These are phyloP conservation scores for Aspergillus sojae DNA, from an alignment of 2,329 filamentous ascomycete genomes.

Conservation along the genomic window DNA sequence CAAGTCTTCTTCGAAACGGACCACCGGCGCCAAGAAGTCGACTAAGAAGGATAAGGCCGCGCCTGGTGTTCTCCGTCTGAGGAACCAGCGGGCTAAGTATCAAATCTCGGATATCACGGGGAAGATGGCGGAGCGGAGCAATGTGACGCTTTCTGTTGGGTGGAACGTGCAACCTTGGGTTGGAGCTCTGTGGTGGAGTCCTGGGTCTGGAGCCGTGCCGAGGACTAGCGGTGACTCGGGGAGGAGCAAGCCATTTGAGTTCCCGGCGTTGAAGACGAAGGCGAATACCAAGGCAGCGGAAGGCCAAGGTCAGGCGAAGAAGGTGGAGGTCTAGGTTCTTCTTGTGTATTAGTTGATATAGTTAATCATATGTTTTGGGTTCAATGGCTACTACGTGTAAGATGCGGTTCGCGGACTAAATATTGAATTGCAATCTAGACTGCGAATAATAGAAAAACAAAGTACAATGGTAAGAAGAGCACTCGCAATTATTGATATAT, in stretches of 20 bases:
- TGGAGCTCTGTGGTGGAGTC: constrained; percentile 81
- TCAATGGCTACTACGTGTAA: neutral
- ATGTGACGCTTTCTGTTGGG: constrained; percentile 78
- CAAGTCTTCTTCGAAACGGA: constrained; percentile 26
- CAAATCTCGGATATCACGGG: constrained; percentile 90
- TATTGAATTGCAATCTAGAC: neutral
- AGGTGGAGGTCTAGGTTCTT: constrained; percentile 2
- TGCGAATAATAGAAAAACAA: neutral
- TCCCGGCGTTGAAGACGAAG: constrained; percentile 59
- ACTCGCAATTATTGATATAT: neutral
- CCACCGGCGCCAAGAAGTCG: constrained; percentile 16
- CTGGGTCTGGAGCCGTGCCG: constrained; percentile 50
- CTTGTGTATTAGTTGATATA: neutral
- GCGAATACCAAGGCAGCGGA: constrained; percentile 16
- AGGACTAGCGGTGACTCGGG: constrained; percentile 57
- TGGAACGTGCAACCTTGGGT: constrained; percentile 99
- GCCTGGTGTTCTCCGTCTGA: constrained; percentile 71
- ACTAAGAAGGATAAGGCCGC: constrained; percentile 24
- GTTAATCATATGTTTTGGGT: neutral
- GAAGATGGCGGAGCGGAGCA: constrained; percentile 70
- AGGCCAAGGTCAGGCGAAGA: neutral
- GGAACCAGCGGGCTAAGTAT: constrained; percentile 91
- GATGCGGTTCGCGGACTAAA: neutral
- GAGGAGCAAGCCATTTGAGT: constrained; percentile 54
- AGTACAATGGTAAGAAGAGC: neutral